A percentile compares a stretch with the other conserved stretches of the same genome.
phyloP scores from a whole-genome alignment of 164 flowering plant species.

The Sextonia rubra region DNA sequence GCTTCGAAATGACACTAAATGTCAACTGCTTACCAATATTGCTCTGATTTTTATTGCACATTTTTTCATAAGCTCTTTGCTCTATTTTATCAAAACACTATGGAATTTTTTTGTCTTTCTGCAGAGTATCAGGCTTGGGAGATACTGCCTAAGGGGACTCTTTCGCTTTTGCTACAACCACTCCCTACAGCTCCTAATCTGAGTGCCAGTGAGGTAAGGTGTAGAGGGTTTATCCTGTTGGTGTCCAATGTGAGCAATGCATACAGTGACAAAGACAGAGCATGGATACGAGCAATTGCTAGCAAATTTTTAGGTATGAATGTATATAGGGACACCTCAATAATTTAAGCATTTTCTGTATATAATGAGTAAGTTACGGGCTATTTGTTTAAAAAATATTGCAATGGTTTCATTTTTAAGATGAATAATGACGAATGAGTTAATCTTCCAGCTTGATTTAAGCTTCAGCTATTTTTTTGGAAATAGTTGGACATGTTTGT shows the following conservation, averaged over 20 bases:
- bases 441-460: background rate
- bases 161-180: conserved; percentile 65
- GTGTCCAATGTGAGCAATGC: conserved; percentile 64
- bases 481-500: background rate
- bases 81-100: too few relatives aligned
- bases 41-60: too few relatives aligned
- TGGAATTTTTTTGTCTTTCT: conserved; percentile 4
- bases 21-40: too few relatives aligned
- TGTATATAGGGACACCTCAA: background rate
- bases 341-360: background rate
- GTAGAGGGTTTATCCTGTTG: conserved; percentile 56
- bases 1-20: too few relatives aligned
- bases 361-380: background rate
- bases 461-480: background rate
- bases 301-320: conserved; percentile 30
- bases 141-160: conserved; percentile 58
- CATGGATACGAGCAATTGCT: conserved; percentile 64
- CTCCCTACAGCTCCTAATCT: conserved; percentile 21
- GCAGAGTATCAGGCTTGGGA: conserved; percentile 53
- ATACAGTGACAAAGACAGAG: conserved; percentile 59
- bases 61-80: too few relatives aligned
- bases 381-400: background rate
- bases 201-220: conserved; percentile 15
- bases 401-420: background rate
- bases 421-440: background rate